Evolutionary conservation across 1,284 basidiomycete species (phyloP).

Genomic region (Cryptococcus sp.): DNA sequence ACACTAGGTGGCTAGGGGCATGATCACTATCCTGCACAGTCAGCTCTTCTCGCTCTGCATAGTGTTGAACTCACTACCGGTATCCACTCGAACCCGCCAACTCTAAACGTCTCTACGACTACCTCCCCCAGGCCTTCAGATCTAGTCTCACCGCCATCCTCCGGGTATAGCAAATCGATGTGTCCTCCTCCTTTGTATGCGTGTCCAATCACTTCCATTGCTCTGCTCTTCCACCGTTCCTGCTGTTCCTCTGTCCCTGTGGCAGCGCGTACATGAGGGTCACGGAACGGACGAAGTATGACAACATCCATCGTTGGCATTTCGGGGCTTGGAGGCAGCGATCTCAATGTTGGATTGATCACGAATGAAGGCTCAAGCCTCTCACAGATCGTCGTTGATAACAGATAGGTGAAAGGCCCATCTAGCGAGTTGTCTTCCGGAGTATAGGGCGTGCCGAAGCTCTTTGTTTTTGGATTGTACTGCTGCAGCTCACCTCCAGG

Average conservation of each 20-base stretch:
- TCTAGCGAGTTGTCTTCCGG: conserved; percentile 32
- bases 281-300: conserved; percentile 71
- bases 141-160: conserved; percentile 23
- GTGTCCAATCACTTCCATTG: conserved; percentile 55
- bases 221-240: conserved; percentile 25
- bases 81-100: conserved; percentile 76
- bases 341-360: conserved; percentile 59
- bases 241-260: conserved; percentile 48
- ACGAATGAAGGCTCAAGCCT: conserved; percentile 76
- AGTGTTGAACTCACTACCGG: conserved; percentile 53
- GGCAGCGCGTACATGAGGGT: conserved; percentile 53
- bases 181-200: conserved; percentile 74
- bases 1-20: conserved; percentile 53
- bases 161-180: conserved; percentile 57
- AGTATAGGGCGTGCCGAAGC: conserved; percentile 52
- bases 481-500: conserved; percentile 46
- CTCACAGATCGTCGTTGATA: conserved; percentile 74
- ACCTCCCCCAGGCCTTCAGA: conserved; percentile 49
- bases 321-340: conserved; percentile 31
- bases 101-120: conserved; percentile 77
- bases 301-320: conserved; percentile 65
- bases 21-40: conserved; percentile 56
- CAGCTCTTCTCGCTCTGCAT: background rate
- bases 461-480: conserved; percentile 57
- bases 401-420: conserved; percentile 82